Evolutionary conservation across 352 stramenopile genomes (phyloP).

Genomic region (Elongisporangium anandrum): DNA sequence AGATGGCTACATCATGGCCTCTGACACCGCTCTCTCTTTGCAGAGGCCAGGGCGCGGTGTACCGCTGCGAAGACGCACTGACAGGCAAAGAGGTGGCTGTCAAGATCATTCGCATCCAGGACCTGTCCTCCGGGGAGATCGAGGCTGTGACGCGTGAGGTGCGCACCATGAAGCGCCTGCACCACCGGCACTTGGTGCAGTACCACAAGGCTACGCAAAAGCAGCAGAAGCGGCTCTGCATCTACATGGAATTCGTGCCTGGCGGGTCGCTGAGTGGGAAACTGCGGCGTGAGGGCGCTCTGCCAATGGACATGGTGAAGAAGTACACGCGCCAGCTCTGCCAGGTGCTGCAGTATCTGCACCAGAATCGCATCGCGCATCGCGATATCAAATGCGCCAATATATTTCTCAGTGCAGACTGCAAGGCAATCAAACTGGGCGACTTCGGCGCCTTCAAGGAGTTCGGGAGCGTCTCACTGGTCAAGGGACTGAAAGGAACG

Average conservation of each 20-base stretch:
- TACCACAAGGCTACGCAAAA: constrained; percentile 66
- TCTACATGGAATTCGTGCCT: constrained; percentile 87
- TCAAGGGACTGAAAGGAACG: constrained; percentile 83
- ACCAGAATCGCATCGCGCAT: constrained; percentile 86
- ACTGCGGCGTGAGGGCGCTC: constrained; percentile 44
- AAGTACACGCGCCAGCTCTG: constrained; percentile 84
- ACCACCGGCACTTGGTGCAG: constrained; percentile 54
- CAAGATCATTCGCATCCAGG: constrained; percentile 65
- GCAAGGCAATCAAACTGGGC: constrained; percentile 52
- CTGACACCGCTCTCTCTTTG: constrained; percentile 5
- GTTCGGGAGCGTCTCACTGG: constrained; percentile 55
- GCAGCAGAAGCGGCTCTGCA: constrained; percentile 50
- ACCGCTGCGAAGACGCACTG: constrained; percentile 54
- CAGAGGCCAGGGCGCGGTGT: constrained; percentile 63
- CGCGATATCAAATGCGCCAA: constrained; percentile 88
- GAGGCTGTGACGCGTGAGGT: constrained; percentile 62
- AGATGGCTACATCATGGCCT: neutral
- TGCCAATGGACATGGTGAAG: constrained; percentile 35
- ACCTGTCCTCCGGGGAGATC: constrained; percentile 43
- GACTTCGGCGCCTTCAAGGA: constrained; percentile 83
- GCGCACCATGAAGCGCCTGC: constrained; percentile 58
- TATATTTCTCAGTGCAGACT: constrained; percentile 44
- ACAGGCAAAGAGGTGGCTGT: constrained; percentile 52
- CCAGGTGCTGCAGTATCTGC: constrained; percentile 80
- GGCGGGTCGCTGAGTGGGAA: constrained; percentile 67